A percentile compares a stretch with the other conserved stretches of the same genome.
Evolutionary conservation across 805 yeast species (phyloP).

Genomic region (Candida loeiensis): DNA sequence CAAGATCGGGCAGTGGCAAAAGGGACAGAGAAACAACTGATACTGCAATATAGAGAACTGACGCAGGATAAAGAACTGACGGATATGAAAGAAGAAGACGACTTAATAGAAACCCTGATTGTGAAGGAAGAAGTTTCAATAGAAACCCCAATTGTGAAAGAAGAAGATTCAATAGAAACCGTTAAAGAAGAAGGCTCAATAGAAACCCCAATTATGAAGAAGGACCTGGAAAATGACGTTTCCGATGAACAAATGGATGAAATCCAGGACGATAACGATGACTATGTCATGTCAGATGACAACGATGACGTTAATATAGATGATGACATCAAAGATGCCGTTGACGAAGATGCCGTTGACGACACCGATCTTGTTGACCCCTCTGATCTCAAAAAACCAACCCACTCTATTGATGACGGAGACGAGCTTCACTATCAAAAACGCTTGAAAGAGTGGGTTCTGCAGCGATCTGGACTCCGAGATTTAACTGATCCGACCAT

Average conservation of each 20-base stretch:
- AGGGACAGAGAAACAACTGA: too few species aligned
- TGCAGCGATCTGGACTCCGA: conserved; percentile 47
- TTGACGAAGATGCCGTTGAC: neutral
- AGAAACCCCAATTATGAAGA: neutral
- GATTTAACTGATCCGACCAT: conserved; percentile 18
- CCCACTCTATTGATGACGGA: conserved; percentile 67
- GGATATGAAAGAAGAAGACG: neutral
- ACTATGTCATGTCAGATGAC: neutral
- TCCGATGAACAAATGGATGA: neutral
- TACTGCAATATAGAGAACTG: too few species aligned
- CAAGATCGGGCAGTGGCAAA: conserved; percentile 4
- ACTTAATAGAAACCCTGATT: neutral
- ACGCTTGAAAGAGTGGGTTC: conserved; percentile 60
- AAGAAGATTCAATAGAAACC: neutral
- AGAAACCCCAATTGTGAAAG: too few species aligned
- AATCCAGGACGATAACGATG: neutral
- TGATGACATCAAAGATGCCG: neutral
- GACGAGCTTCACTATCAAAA: conserved; percentile 60
- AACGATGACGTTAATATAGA: neutral
- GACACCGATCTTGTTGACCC: conserved; percentile 22
- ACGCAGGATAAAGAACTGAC: neutral
- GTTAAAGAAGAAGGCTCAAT: neutral
- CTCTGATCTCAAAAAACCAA: neutral
- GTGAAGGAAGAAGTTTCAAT: neutral
- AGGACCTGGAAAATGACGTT: neutral